Evolutionary conservation across 805 yeast species (phyloP), one percentile per base, ranked within the genome.

Genomic region (Wickerhamiella australiensis): DNA sequence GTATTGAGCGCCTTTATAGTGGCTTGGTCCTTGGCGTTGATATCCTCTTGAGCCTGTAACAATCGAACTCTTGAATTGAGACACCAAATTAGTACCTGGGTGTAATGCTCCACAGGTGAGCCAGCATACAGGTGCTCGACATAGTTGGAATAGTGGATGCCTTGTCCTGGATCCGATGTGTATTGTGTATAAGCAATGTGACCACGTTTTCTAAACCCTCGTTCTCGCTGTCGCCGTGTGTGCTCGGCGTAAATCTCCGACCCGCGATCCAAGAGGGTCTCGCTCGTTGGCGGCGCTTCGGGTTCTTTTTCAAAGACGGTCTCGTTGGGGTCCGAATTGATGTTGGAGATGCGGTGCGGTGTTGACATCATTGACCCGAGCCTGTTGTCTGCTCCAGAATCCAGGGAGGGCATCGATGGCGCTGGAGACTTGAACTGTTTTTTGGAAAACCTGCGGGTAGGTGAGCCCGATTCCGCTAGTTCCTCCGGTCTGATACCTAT

Each of bases 71-170:
- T 41, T n/a, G 21, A 17, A 21, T 35, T 13, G 25, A 47, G 46
- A 31, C 50, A 47, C 50, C 50, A 47, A 3, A 47, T 25, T 9
- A 47, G 21, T 12, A 47, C 31, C 38, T 47, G 50, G 5, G 50
- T 47, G 41, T 47, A 47, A 31, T 47, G 46, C 46, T 31, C 20
- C 12, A 47, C 23, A 9, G 46, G 46, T 13, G 41, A 25, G 20
- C 36, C 50, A 9, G 42, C 17, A 15, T 18, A 9, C 9, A 42
- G 26, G 11, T 40, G 20, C 37, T 42, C 31, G 8, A 25, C 20
- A 22, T 20, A 47, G 42, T 31, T 7, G 8, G 21, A 15, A 27
- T 47, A 38, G 26, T n/a, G 22, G 23, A 33, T 27, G 17, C 44
- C 27, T 5, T 17, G 12, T 5, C 33, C 46, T 2, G 46, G 41